Base-by-base conservation (phyloP, 108 stramenopile genomes). In the Cyclotella choctawhatcheeana region DNA sequence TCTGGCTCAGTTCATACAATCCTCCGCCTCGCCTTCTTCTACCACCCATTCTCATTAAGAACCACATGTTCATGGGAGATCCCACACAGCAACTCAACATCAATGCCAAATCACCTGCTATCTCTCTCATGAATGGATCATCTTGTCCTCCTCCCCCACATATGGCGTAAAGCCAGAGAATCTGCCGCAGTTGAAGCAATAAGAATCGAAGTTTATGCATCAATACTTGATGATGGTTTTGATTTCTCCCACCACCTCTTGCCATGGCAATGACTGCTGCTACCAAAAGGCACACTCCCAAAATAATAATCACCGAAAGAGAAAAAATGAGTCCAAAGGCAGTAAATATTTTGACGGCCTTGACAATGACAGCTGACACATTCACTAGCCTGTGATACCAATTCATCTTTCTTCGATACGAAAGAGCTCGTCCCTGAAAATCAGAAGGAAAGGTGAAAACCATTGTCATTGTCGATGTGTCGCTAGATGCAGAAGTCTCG, bases 301-400 rank as follows among this genome's bases (percentile, higher is more conserved):
- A 85, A 66, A 91, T 65, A 1, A 84, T 78, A 2, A 95, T 43
- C 32, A 95, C 90, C 16, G 87, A 47, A 16, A 90, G 72, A 54
- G 87, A 88, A 16, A 95, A 58, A 26, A 95, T 89, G 43, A 95
- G 67, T 6, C 91, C 91, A 84, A 95, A 95, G 0, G 91, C 91
- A 16, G 88, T 89, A 24, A 91, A 25, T 14, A 90, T 64, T 60
- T 92, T 89, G 50, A 86, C 16, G 17, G 74, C 63, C 40, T 86
- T 90, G 18, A 85, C 45, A 14, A 74, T 3, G 1, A 83, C 60
- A 10, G 65, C 17, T 12, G 64, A 21, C 18, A 79, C 10, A 0
- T 22, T 54, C 21, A 16, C 30, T 1, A 91, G 47, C 5, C 63
- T 34, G 32, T 82, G 58, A 30, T 76, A 53, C 26, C 69, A 76